phyloP scores from a whole-genome alignment of 1,139 yeast species.

The Kluyveromyces marxianus region DNA sequence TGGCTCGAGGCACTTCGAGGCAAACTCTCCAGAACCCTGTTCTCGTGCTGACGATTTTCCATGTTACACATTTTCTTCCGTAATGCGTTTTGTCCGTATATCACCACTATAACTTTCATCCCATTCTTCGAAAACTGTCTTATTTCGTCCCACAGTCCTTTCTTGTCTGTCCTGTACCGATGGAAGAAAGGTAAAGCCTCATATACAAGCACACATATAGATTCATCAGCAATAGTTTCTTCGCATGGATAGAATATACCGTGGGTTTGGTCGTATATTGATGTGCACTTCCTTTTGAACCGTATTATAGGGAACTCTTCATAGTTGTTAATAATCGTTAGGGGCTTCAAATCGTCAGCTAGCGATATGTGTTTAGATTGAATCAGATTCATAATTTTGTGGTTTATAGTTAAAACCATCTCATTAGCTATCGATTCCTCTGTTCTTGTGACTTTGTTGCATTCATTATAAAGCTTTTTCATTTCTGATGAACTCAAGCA shows the following conservation, averaged over 20 bases:
- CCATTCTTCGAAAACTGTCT: constrained; percentile 22
- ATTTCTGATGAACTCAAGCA: constrained; percentile 2
- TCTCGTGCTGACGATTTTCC: constrained; percentile 42
- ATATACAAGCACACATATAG: constrained; percentile 38
- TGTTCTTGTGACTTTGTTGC: constrained; percentile 41
- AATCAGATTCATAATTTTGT: constrained; percentile 15
- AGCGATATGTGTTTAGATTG: constrained; percentile 16
- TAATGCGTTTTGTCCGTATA: constrained; percentile 44
- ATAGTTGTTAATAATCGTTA: constrained; percentile 21
- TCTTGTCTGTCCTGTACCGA: constrained; percentile 29
- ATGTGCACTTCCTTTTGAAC: constrained; percentile 28
- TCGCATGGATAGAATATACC: constrained; percentile 51
- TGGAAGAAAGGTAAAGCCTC: constrained; percentile 40
- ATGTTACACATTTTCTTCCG: constrained; percentile 37
- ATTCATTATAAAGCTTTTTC: constrained; percentile 36
- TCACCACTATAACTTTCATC: constrained; percentile 35
- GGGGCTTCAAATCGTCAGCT: constrained; percentile 26
- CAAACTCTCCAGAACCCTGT: constrained; percentile 29
- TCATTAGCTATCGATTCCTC: constrained; percentile 46
- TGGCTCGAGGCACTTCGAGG: constrained; percentile 21
- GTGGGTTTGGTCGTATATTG: constrained; percentile 38
- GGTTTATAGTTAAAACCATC: constrained; percentile 39
- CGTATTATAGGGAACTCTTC: constrained; percentile 28
- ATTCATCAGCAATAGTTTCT: constrained; percentile 37
- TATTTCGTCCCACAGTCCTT: constrained; percentile 18